Base-by-base conservation (phyloP, 176 grass and related monocot genomes). In the Aegilops tauschii region DNA sequence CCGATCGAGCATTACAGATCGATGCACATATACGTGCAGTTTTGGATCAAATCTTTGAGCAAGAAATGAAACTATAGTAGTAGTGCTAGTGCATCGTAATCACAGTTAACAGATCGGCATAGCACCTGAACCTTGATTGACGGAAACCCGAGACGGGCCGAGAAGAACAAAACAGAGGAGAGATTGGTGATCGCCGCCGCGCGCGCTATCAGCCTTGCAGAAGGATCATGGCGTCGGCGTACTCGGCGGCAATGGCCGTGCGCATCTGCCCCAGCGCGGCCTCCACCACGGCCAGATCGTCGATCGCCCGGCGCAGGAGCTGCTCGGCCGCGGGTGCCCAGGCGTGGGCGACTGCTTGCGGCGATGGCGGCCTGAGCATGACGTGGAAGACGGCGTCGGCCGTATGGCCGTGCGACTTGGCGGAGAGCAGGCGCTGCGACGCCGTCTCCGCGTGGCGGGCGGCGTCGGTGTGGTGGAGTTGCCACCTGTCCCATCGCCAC, bases 321-420 rank as follows among this genome's bases (percentile, higher is more conserved):
- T 77, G 74, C 74, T 32, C 28, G 16, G 47, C 47, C 47, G 74
- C 45, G 16, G 49, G 50, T 3, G 9, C 7, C 74, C 49, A 56
- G 5, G 17, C 74, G 29, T 58, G 4, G 16, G 47, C 9, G 16
- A 52, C 49, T 17, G 49, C 49, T 52, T 18, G 49, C 49, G 49
- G 49, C 49, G 49, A 52, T 0, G 49, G 49, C 14, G 49, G 49
- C 14, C 49, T 6, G 16, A 52, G 29, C 18, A 56, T 9, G 74
- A 1, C 1, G 4, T 7, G 1, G 47, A 32, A 18, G 47, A 5
- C 8, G 47, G 1, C 4, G 8, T 0, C 0, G 74, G 16, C 1
- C 47, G 47, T 9, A 4, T 10, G 7, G 4, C 6, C 9, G 47
- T 56, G 47, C 28, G 74, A 31, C 28, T 0, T 2, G 2, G 74